Base-by-base conservation (phyloP, 2,329 filamentous ascomycete species). In the Monilinia polystroma region DNA sequence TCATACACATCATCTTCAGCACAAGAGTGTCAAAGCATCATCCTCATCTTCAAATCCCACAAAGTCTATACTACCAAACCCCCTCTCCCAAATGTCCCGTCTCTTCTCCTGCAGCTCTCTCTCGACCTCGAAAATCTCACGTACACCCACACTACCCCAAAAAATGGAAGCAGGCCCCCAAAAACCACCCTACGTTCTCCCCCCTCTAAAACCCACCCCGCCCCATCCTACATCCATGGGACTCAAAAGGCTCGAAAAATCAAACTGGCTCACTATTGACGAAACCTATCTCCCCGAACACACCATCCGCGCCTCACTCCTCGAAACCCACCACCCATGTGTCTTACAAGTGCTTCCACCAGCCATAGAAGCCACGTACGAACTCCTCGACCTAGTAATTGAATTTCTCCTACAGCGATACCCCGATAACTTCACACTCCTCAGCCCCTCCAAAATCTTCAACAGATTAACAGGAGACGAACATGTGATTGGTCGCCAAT, bases 241-340 rank as follows among this genome's bases (percentile, higher is more conserved):
- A 20, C 75, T 84, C 20, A 78, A 77, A 64, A 80, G 78, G 66
- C 74, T 82, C n/a, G 80, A 81, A 49, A 70, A 73, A 29, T 71
- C 75, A 26, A 81, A 82, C 66, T 84, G 82, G 83, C 77, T 84
- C 16, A 80, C 77, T 0, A 72, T 84, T 58, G 81, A 84, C 69
- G 77, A 78, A 16, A 77, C 78, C 38, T 83, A 83, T 68, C 75
- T 78, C 59, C 74, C 78, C 16, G 79, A 81, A 68, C 80, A 82
- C 69, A 68, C 72, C 2, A 76, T 82, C 11, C 79, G 82, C 11
- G 72, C 75, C 2, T 68, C 76, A 20, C 75, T 84, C 45, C 75
- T 85, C 3, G 67, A 72, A 1, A 76, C 74, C 3, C 75, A 78
- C 60, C 77, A 75, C 32, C 64, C 73, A 2, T 77, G 81, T 38